A percentile compares a stretch with the other conserved stretches of the same genome.
Conservation (phyloP, 768 basidiomycete genomes). For the Trametes gibbosa region DNA sequence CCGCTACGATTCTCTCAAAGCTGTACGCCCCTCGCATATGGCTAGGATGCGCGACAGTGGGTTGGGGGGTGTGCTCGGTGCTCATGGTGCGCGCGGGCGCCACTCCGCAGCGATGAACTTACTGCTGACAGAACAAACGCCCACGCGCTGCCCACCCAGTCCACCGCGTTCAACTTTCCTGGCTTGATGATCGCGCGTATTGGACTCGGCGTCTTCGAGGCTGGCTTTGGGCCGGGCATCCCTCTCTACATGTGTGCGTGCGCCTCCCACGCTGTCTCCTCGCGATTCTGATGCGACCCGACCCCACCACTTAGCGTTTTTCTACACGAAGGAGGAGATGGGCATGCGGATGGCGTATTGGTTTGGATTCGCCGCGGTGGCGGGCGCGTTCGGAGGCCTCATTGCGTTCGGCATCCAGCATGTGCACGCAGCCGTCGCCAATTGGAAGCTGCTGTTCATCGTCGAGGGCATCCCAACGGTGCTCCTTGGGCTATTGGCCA, state of each 20-base stretch:
- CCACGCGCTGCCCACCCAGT: too few relatives aligned
- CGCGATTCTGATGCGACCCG: neutral
- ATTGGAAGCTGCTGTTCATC: constrained; percentile 70
- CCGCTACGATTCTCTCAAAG: constrained; percentile 64
- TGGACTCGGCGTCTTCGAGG: constrained; percentile 73
- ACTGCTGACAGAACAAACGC: neutral
- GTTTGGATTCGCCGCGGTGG: constrained; percentile 83
- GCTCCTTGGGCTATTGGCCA: constrained; percentile 54
- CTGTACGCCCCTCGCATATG: constrained; percentile 65
- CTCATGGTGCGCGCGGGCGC: constrained; percentile 48
- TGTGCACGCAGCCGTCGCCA: constrained; percentile 42
- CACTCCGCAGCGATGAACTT: neutral
- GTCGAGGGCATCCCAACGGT: constrained; percentile 74
- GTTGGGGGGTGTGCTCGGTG: constrained; percentile 77
- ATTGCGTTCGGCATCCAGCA: constrained; percentile 80
- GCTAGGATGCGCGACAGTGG: constrained; percentile 62
- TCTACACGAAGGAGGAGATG: constrained; percentile 73
- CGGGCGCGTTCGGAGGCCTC: constrained; percentile 83
- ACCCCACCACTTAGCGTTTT: constrained; percentile 48
- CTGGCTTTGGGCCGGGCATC: constrained; percentile 74
- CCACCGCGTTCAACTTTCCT: constrained; percentile 57
- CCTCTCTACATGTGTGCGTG: constrained; percentile 74
- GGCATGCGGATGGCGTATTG: constrained; percentile 76
- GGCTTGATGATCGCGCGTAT: constrained; percentile 58
- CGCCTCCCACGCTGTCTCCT: too few relatives aligned